Percentiles rank a stretch among this genome's conserved stretches.
These are phyloP conservation scores for Hymenoscyphus linearis DNA, from an alignment of 2,329 filamentous ascomycete genomes.

Conservation along the genomic window DNA sequence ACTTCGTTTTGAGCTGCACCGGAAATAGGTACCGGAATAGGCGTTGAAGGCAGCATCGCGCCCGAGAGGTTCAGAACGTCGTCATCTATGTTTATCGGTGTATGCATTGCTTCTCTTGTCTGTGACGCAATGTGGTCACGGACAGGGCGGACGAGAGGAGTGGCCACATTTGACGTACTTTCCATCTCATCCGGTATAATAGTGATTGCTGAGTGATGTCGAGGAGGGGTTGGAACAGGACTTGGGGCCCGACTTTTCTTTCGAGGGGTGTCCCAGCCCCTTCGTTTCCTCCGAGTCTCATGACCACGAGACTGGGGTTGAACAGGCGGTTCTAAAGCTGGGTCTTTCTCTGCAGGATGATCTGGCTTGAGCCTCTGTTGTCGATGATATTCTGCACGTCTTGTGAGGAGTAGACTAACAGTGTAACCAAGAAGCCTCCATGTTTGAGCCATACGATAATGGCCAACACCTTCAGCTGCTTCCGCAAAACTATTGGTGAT, in stretches of 20 bases:
- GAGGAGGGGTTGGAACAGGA: constrained; percentile 4
- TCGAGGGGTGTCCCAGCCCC: constrained; percentile 25
- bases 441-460: constrained; percentile 58
- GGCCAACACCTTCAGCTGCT: constrained; percentile 50
- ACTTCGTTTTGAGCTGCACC: constrained; percentile 16
- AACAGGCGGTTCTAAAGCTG: neutral
- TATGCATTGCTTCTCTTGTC: constrained; percentile 23
- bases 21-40: constrained; percentile 27
- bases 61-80: constrained; percentile 28
- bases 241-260: constrained; percentile 11
- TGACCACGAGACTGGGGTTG: neutral
- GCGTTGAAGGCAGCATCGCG: constrained; percentile 15
- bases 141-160: constrained; percentile 51
- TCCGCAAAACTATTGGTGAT: constrained; percentile 54
- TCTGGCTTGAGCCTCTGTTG: constrained; percentile 38
- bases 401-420: constrained; percentile 47
- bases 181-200: constrained; percentile 43
- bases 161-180: constrained; percentile 58
- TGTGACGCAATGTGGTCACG: constrained; percentile 29
- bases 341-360: constrained; percentile 27
- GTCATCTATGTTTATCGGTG: constrained; percentile 29
- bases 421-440: constrained; percentile 58
- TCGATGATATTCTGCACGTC: constrained; percentile 53
- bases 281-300: constrained; percentile 1
- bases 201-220: constrained; percentile 16